Evolutionary conservation across 768 basidiomycete species (phyloP), one percentile per base, ranked within the genome.

Genomic region (Pleurotus platypus): DNA sequence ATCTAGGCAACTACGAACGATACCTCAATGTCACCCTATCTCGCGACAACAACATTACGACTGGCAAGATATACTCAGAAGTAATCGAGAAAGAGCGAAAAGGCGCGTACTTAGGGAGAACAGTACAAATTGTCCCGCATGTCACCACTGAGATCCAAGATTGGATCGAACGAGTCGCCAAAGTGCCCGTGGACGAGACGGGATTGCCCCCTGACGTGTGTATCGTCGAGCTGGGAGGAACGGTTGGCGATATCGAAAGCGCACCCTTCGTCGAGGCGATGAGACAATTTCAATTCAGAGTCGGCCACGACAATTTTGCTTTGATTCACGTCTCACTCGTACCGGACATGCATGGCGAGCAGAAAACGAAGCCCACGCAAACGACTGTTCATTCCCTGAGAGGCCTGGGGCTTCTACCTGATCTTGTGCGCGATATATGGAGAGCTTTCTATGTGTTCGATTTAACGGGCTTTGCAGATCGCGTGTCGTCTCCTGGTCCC

Each of bases 221-320:
- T 73, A 97, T 99, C 62, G 85, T 99, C 61, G 96, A 99, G 93
- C 89, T 99, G 60, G 96, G 96, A 56, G 96, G 96, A 18, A 99
- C 96, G 0, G 96, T 99, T 13, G 96, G 96, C 46, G 96, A 99
- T 66, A 99, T 99, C 69, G 96, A 99, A 66, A 97, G 94, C 5
- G 95, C 95, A 2, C 96, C 96, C 2, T 99, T 99, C 71, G 80
- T 99, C 46, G 96, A 99, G 71, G 96, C 96, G 0, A 94, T 99
- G 90, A 87, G 96, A n/a, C 96, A 99, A 70, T 99, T 99, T 80
- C 96, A 99, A 68, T 98, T 98, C 78, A 88, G 96, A 56, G 95
- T 98, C 18, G 95, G 96, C 15, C 83, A 90, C 68, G 92, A 94
- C 58, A 98, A 98, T 73, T 98, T 98, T 69, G 95, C 96, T 0